Conservation (phyloP, 2,329 filamentous ascomycete genomes). For the Diaporthe vaccinii region DNA sequence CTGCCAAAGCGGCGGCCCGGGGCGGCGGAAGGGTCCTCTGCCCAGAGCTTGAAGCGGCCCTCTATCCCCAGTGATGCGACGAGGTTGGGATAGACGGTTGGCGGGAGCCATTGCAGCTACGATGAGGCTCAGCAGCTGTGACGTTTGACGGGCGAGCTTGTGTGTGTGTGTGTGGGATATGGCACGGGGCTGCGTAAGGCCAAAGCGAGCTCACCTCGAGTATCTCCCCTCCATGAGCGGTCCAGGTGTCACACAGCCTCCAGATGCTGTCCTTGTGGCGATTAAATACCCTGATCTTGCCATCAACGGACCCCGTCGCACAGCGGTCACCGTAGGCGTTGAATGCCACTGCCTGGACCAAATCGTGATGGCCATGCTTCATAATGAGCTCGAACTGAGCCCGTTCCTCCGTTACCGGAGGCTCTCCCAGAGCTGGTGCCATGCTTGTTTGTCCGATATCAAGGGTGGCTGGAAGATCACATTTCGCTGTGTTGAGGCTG, state of each 20-base stretch:
- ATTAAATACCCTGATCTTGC: constrained; percentile 93
- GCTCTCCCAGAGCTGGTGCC: constrained; percentile 47
- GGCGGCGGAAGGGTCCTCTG: constrained; percentile 86
- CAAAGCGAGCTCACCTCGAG: constrained; percentile 76
- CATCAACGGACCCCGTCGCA: constrained; percentile 91
- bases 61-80: constrained; percentile 91
- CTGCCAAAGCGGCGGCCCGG: constrained; percentile 85
- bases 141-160: neutral
- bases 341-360: constrained; percentile 88
- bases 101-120: constrained; percentile 93
- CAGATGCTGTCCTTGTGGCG: constrained; percentile 82
- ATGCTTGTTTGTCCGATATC: constrained; percentile 38
- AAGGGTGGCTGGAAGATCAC: neutral
- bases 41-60: constrained; percentile 92
- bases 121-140: constrained; percentile 42
- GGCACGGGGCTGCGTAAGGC: neutral
- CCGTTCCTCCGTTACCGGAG: constrained; percentile 57
- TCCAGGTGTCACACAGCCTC: constrained; percentile 88
- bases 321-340: constrained; percentile 94
- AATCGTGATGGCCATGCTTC: constrained; percentile 81
- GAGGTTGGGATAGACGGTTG: constrained; percentile 87
- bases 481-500: constrained; percentile 10
- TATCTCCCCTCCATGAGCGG: constrained; percentile 90
- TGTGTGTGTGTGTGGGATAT: neutral
- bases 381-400: constrained; percentile 71